Evolutionary conservation across 352 stramenopile species (phyloP), one percentile per base, ranked within the genome.

Genomic region (Phytophthora podocarpi): DNA sequence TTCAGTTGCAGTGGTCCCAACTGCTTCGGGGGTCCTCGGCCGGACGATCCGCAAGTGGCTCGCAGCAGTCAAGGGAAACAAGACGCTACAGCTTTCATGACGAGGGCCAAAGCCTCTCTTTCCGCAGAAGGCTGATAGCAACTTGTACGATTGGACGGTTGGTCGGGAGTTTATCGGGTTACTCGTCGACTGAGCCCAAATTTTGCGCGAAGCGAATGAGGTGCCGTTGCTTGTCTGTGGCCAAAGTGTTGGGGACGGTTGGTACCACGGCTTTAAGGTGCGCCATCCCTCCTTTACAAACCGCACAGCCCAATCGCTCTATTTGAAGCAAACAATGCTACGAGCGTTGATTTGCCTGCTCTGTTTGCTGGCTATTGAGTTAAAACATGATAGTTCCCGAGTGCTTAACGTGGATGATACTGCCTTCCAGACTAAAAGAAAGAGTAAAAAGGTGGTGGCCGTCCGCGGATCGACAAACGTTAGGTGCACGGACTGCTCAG

Each of bases 231-330:
- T 64, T n/a, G 20, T 55, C 3, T 5, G 45, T 11, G 15, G 47
- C 2, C 27, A 47, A 5, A 43, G 34, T 28, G 20, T 64, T 26
- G 34, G 34, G 6, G 35, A 51, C 1, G 56, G 49, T 74, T n/a
- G 70, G 57, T 74, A 74, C 36, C 24, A 43, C 3, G 49, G 64
- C 2, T 74, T 69, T 20, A n/a, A 52, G 5, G 27, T 49, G 23
- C 69, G 53, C 0, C 40, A 64, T 21, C 55, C 50, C 1, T 15
- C 34, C 0, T 48, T 78, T 0, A 31, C 53, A 1, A 16, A 1
- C 2, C 31, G 69, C 0, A 48, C 42, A 8, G 59, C 69, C 4
- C 59, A 76, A 31, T 26, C 51, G 4, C 24, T 73, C 1, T 50
- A 32, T 1, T 18, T 35, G 3, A 47, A n/a, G 3, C 59, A 57